phyloP scores from a whole-genome alignment of 1,284 basidiomycete species.

The Malassezia globosa region DNA sequence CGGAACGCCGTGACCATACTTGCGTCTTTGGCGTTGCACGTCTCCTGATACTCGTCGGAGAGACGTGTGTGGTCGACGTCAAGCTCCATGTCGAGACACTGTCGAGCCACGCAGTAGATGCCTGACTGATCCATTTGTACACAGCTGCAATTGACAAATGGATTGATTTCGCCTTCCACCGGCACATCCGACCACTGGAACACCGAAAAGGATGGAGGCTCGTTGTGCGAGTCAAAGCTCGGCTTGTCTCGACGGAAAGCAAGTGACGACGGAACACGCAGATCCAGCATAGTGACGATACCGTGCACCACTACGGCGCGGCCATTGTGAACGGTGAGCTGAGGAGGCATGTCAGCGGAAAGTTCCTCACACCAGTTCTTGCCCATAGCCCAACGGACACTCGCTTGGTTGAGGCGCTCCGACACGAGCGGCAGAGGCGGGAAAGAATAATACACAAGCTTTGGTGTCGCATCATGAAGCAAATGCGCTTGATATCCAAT shows the following conservation, averaged over 20 bases:
- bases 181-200: conserved; percentile 9
- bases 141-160: conserved; percentile 10
- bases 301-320: conserved; percentile 7
- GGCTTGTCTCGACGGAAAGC: neutral
- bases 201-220: conserved; percentile 5
- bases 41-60: neutral
- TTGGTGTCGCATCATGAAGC: conserved; percentile 15
- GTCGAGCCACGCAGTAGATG: conserved; percentile 12
- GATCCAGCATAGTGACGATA: neutral
- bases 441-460: neutral
- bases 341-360: no score
- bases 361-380: no score
- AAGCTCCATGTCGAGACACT: conserved; percentile 3
- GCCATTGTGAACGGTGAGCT: conserved; percentile 8
- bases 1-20: conserved; percentile 13
- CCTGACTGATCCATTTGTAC: conserved; percentile 16
- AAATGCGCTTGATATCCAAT: conserved; percentile 24
- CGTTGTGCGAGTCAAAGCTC: neutral
- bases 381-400: no score
- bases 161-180: neutral
- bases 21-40: conserved; percentile 1
- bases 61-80: neutral
- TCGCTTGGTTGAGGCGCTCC: no score
- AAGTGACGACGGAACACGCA: neutral
- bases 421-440: no score